Base-by-base conservation (phyloP, 345 rosid species). In the Bruguiera parviflora region DNA sequence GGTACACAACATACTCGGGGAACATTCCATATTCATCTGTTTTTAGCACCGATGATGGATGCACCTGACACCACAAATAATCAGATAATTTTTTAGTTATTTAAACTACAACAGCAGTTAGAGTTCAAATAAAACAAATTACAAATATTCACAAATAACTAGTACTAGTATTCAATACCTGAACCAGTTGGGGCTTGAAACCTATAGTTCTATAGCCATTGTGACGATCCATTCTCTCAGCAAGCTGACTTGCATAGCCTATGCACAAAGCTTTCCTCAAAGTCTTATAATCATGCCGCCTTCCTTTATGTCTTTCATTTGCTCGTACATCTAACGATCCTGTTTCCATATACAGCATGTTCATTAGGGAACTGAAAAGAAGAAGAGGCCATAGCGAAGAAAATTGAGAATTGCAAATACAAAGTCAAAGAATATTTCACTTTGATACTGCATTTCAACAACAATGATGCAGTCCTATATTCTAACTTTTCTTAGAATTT, bases 181-280 rank as follows among this genome's bases (percentile, higher is more conserved):
- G 96, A 72, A 91, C 92, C 56, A 94, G 84, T 72, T 89, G 98
- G 53, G 91, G 80, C 78, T 84, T 82, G 79, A 88, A 89, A 62
- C 87, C 88, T 55, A 89, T 60, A 8, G 95, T 91, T 75, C 90
- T 87, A 79, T 75, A 93, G 57, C 97, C 98, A 33, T 93, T 93
- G 74, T 93, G 97, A 67, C 80, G 94, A 78, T 85, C 77, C 97
- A 89, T 94, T 79, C 92, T 86, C 82, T 89, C 96, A 32, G 96
- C 98, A 71, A 91, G 87, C 77, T 87, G 92, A 76, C 76, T 80
- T 63, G 96, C 97, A 73, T 75, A 89, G 72, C 96, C 98, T n/a
- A 77, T 82, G 71, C 89, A 89, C 64, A 94, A 80, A 77, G 96
- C 92, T 81, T 85, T 91, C 80, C 97, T 87, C 88, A 94, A 81